These are phyloP conservation scores for Agaricus subrufescens DNA, from an alignment of 768 basidiomycete genomes.

Conservation along the genomic window DNA sequence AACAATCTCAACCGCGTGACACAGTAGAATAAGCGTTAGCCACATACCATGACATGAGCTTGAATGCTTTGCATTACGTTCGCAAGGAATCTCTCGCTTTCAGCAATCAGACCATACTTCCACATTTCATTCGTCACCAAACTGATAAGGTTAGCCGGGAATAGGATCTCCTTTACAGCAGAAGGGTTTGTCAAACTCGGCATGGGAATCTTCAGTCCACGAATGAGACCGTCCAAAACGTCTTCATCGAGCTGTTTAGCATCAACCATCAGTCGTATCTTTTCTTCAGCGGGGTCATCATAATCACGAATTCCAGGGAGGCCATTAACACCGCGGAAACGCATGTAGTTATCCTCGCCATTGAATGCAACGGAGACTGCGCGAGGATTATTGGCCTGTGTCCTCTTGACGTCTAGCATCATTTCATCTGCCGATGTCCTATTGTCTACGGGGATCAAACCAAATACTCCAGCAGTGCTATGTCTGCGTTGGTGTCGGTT, in stretches of 20 bases:
- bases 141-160: constrained; percentile 98
- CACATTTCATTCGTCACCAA: constrained; percentile 99
- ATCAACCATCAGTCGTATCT: constrained; percentile 90
- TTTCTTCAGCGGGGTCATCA: constrained; percentile 92
- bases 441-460: constrained; percentile 51
- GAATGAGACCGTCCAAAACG: constrained; percentile 83
- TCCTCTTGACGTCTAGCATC: constrained; percentile 69
- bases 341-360: constrained; percentile 70
- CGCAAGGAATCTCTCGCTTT: constrained; percentile 96
- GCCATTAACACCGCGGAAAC: constrained; percentile 55
- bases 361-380: constrained; percentile 88
- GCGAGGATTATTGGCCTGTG: constrained; percentile 67
- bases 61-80: constrained; percentile 99
- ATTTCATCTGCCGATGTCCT: constrained; percentile 77
- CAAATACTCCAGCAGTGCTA: constrained; percentile 79
- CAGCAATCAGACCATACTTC: constrained; percentile 95
- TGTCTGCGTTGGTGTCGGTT: constrained; percentile 75
- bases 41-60: constrained; percentile 91
- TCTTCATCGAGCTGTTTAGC: constrained; percentile 89
- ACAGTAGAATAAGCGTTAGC: not conserved
- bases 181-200: constrained; percentile 89
- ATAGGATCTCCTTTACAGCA: constrained; percentile 95
- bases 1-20: not conserved
- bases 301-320: constrained; percentile 68
- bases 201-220: constrained; percentile 88